phyloP scores from a whole-genome alignment of 768 basidiomycete genomes.

The Agrocybe pediades region DNA sequence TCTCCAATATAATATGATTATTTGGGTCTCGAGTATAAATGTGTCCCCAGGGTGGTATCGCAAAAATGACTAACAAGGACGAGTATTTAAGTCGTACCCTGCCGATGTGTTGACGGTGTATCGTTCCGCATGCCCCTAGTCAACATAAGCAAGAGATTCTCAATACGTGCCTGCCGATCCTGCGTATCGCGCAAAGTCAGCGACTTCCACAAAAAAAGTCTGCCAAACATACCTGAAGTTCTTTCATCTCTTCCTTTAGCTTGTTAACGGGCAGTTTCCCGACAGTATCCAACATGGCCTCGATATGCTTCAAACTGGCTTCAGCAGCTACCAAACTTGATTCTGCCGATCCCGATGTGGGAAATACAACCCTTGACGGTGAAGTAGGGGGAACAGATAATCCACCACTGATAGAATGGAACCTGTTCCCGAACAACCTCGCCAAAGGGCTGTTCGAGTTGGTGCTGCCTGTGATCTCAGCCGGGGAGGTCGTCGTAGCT shows the following conservation, averaged over 20 bases:
- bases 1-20: no score
- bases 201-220: neutral
- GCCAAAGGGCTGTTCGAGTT: conserved; percentile 47
- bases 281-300: conserved; percentile 64
- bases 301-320: conserved; percentile 53
- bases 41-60: neutral
- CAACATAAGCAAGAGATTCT: conserved; percentile 67
- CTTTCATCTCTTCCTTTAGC: conserved; percentile 81
- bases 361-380: neutral
- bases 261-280: conserved; percentile 62
- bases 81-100: conserved; percentile 4
- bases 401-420: neutral
- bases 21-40: no score
- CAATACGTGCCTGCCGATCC: conserved; percentile 80
- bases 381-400: neutral
- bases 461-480: conserved; percentile 8
- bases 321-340: conserved; percentile 26
- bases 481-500: conserved; percentile 15
- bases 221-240: conserved; percentile 60
- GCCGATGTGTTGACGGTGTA: conserved; percentile 7
- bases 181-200: conserved; percentile 20
- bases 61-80: neutral
- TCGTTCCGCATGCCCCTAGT: conserved; percentile 67
- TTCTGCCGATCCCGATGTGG: neutral
- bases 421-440: conserved; percentile 39